phyloP scores from a whole-genome alignment of 2,329 filamentous ascomycete species.

The Nannizziopsis barbatae region DNA sequence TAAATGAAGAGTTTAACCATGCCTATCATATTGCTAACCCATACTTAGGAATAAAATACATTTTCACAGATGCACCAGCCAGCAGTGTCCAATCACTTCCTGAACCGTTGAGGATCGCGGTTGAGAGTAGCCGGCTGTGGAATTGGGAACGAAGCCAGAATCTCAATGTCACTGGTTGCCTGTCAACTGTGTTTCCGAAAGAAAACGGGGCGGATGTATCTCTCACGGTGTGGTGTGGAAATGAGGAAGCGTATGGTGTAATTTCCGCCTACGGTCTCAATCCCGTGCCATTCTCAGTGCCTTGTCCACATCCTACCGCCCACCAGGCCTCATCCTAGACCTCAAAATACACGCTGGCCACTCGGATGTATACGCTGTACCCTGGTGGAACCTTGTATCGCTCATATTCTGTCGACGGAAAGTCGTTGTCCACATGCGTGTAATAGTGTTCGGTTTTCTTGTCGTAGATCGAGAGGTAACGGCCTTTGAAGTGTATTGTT shows the following conservation, averaged over 20 bases:
- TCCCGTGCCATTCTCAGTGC: slow-evolving; percentile 1
- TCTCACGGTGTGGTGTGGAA: slow-evolving; percentile 10
- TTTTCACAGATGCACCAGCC: slow-evolving; percentile 10
- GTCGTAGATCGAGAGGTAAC: slow-evolving; percentile 11
- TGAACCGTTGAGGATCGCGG: slow-evolving; percentile 7
- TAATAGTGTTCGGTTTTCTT: slow-evolving; percentile 1
- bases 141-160: slow-evolving; percentile 8
- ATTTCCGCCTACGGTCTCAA: slow-evolving; percentile 5
- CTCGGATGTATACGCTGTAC: slow-evolving; percentile 11
- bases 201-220: slow-evolving; percentile 9
- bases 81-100: slow-evolving; percentile 2
- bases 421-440: neutral
- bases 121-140: slow-evolving; percentile 9
- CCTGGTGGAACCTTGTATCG: slow-evolving; percentile 9
- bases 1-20: neutral
- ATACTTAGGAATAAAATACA: slow-evolving; percentile 9
- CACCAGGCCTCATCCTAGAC: no score
- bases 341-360: slow-evolving; percentile 9
- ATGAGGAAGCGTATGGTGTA: slow-evolving; percentile 9
- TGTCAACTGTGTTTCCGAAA: slow-evolving; percentile 11
- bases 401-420: slow-evolving; percentile 4
- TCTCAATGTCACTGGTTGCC: slow-evolving; percentile 9
- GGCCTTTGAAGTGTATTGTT: slow-evolving; percentile 12
- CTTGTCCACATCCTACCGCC: no score
- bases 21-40: neutral